Percentiles rank a stretch among this genome's conserved stretches.
Evolutionary conservation across 1,284 basidiomycete genomes (phyloP).

Genomic region (Gymnopus androsaceus): DNA sequence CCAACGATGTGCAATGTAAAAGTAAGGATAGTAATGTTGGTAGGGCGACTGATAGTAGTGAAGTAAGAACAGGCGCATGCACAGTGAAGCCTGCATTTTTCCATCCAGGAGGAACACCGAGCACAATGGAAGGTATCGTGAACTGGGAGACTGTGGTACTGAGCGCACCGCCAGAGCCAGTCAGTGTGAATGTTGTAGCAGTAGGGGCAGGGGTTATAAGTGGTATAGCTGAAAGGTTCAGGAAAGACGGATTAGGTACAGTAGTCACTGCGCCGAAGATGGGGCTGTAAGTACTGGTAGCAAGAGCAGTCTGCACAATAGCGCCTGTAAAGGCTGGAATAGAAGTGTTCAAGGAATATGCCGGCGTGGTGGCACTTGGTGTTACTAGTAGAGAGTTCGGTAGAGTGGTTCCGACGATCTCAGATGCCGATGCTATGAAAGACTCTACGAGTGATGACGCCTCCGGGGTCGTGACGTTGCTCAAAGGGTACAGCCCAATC

Average conservation of each 20-base stretch:
- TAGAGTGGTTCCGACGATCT: slow-evolving; percentile 67
- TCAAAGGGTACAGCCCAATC: slow-evolving; percentile 69
- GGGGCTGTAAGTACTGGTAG: slow-evolving; percentile 67
- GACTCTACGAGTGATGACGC: slow-evolving; percentile 50
- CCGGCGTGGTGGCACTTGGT: slow-evolving; percentile 63
- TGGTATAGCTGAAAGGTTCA: slow-evolving; percentile 49
- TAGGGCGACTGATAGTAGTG: slow-evolving; percentile 2
- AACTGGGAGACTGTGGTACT: slow-evolving; percentile 46
- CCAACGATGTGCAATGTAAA: background rate
- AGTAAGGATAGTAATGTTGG: slow-evolving; percentile 2
- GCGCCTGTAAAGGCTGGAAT: slow-evolving; percentile 54
- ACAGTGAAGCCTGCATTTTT: slow-evolving; percentile 18
- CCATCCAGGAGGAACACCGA: slow-evolving; percentile 55
- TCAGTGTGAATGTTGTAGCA: slow-evolving; percentile 46
- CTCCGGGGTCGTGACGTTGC: slow-evolving; percentile 42
- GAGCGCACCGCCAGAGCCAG: slow-evolving; percentile 44
- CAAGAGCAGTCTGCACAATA: slow-evolving; percentile 59
- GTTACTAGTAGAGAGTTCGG: slow-evolving; percentile 77
- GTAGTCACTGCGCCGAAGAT: slow-evolving; percentile 40
- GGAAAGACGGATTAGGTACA: slow-evolving; percentile 8
- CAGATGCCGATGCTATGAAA: slow-evolving; percentile 62
- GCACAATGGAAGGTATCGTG: slow-evolving; percentile 39
- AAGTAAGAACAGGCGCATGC: background rate
- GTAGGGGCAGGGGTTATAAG: slow-evolving; percentile 43
- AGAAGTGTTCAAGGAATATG: slow-evolving; percentile 75